Conservation (phyloP, 1,139 yeast species). For the Pneumocystis carinii region DNA sequence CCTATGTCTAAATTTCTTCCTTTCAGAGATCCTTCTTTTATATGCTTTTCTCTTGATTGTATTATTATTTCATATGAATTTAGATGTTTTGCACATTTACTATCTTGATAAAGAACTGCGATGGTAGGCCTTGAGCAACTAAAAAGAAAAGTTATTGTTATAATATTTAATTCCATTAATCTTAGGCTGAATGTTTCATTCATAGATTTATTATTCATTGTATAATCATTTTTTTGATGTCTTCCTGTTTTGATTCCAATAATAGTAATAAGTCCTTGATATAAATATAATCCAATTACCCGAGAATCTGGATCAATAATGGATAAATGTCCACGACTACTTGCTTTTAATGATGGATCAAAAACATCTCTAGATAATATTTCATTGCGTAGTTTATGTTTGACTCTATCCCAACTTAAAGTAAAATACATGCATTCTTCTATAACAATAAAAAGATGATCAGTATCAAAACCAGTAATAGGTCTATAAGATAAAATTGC, state of each 20-base stretch:
- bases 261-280: slow-evolving; percentile 14
- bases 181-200: slow-evolving; percentile 13
- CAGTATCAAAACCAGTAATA: slow-evolving; percentile 1
- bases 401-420: slow-evolving; percentile 8
- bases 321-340: slow-evolving; percentile 13
- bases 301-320: slow-evolving; percentile 14
- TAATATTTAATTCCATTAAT: slow-evolving; percentile 14
- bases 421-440: slow-evolving; percentile 15
- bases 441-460: slow-evolving; percentile 14
- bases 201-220: slow-evolving; percentile 6
- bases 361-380: slow-evolving; percentile 10
- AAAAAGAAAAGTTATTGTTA: slow-evolving; percentile 13
- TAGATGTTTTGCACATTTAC: slow-evolving; percentile 13
- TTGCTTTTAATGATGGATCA: slow-evolving; percentile 12
- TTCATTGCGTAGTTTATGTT: slow-evolving; percentile 5
- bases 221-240: slow-evolving; percentile 1
- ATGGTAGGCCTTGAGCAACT: slow-evolving; percentile 11
- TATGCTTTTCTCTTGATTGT: slow-evolving; percentile 6
- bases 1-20: background rate
- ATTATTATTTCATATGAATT: slow-evolving; percentile 14
- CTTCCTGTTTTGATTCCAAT: slow-evolving; percentile 12
- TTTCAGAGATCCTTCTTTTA: background rate
- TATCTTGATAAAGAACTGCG: slow-evolving; percentile 16
- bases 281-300: slow-evolving; percentile 12
- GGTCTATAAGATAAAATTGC: slow-evolving; percentile 8